Conservation (phyloP, 2,329 filamentous ascomycete species). For the Fusarium protoensiforme region DNA sequence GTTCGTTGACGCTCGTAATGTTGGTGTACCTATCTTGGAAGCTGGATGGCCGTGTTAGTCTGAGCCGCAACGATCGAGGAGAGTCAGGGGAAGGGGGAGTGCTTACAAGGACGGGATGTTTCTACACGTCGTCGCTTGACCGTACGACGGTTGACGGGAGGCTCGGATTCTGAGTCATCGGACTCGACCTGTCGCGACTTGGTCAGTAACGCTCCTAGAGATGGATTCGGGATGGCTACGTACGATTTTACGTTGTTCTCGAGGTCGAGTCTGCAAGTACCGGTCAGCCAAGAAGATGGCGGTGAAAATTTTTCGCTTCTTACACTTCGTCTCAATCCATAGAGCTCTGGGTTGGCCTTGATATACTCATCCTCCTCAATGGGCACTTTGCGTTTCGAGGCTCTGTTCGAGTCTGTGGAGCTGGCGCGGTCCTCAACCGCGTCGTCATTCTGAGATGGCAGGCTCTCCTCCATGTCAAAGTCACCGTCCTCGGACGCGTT, state of each 20-base stretch:
- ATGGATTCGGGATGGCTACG: slow-evolving; percentile 40
- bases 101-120: slow-evolving; percentile 71
- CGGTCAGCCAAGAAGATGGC: slow-evolving; percentile 45
- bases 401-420: slow-evolving; percentile 76
- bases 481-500: slow-evolving; percentile 76
- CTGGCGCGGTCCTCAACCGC: slow-evolving; percentile 68
- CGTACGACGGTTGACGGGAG: slow-evolving; percentile 66
- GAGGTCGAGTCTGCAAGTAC: slow-evolving; percentile 62
- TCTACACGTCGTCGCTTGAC: slow-evolving; percentile 77
- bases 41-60: slow-evolving; percentile 52
- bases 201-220: slow-evolving; percentile 17
- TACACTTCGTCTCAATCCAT: slow-evolving; percentile 94
- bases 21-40: slow-evolving; percentile 70
- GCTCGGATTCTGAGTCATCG: slow-evolving; percentile 78
- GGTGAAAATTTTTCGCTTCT: slow-evolving; percentile 50
- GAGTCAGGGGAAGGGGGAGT: neutral
- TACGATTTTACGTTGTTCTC: slow-evolving; percentile 69
- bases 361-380: slow-evolving; percentile 85
- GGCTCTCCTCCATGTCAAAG: slow-evolving; percentile 77
- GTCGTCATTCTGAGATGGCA: slow-evolving; percentile 57
- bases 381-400: slow-evolving; percentile 77
- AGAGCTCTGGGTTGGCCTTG: slow-evolving; percentile 90
- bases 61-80: slow-evolving; percentile 3
- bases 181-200: slow-evolving; percentile 57
- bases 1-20: slow-evolving; percentile 63